Percentiles rank a stretch among this genome's conserved stretches.
phyloP scores from a whole-genome alignment of 2,329 filamentous ascomycete species.

The Rhynchosporium secalis region DNA sequence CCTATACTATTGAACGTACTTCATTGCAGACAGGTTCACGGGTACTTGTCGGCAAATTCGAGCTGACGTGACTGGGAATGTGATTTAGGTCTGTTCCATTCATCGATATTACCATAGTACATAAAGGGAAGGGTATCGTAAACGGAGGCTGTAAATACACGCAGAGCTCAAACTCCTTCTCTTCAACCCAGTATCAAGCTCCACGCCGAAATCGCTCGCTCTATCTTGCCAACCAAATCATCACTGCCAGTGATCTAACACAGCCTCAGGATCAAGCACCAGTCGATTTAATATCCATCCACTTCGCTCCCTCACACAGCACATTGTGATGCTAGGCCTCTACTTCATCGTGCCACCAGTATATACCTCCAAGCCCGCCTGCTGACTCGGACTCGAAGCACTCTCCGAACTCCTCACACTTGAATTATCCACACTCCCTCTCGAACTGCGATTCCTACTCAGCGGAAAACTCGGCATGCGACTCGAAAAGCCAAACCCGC shows the following conservation, averaged over 20 bases:
- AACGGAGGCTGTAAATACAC: slow-evolving; percentile 1
- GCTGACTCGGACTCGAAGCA: not conserved
- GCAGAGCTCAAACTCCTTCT: not conserved
- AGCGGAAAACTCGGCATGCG: slow-evolving; percentile 9
- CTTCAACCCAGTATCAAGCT: not conserved
- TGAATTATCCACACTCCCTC: not conserved
- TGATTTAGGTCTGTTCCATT: not conserved
- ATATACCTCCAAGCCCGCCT: slow-evolving; percentile 4
- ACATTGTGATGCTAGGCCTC: not conserved
- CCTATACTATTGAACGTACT: no score
- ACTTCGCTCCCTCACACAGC: not conserved
- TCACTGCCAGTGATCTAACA: not conserved
- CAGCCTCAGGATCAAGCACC: not conserved
- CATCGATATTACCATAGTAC: not conserved
- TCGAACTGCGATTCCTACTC: slow-evolving; percentile 8
- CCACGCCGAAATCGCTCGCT: not conserved
- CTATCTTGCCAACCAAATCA: not conserved
- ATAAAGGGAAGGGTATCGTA: slow-evolving; percentile 3
- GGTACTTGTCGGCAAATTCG: no score
- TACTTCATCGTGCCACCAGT: not conserved
- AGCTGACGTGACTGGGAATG: no score
- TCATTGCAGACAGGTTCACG: no score
- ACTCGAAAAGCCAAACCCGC: slow-evolving; percentile 4
- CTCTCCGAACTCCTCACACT: slow-evolving; percentile 9
- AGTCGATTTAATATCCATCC: not conserved